Base-by-base conservation (phyloP, 306 rosid genomes). In the Casuarina equisetifolia region DNA sequence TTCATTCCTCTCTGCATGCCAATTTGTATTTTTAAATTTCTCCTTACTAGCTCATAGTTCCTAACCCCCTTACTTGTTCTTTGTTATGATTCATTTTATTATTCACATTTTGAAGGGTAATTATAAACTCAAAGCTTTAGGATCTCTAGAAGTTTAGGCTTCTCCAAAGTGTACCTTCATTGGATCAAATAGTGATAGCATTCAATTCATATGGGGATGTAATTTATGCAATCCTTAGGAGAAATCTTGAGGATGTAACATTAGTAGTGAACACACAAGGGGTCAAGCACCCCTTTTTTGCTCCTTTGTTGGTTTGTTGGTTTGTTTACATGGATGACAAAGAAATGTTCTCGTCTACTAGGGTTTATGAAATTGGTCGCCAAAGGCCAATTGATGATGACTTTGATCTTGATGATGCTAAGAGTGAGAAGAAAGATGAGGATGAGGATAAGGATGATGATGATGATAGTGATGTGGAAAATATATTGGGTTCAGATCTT, bases 121-220 rank as follows among this genome's bases (percentile, higher is more conserved):
- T 96, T 81, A 93, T 96, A 82, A 96, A 96, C 86, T 96, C 98
- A 0, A 98, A 96, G 86, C 98, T 96, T 69, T 96, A 98, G 99
- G 99, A 92, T 95, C 87, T 91, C 61, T 91, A 98, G 69, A 96
- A 93, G 81, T 90, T 87, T 63, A 88, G 96, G 78, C 91, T 96
- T 75, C 86, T 93, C 36, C 96, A 98, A 0, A 93, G 96, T 70
- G 98, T 96, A 46, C 97, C 98, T 84, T 96, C 99, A 5, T 87
- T 96, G 20, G 98, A 96, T 85, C 99, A 96, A 74, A 96, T 97
- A 25, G 0, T 25, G 32, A 25, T 25, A 25, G 0, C 32, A 25
- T 25, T 25, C 32, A 25, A 25, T 25, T 25, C 32, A 25, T 0
- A 0, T 25, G 32, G 32, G 32, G 32, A 25, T 25, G 32, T 25